Evolutionary conservation across 1,284 basidiomycete genomes (phyloP).

Genomic region (Gomphus bonarii): DNA sequence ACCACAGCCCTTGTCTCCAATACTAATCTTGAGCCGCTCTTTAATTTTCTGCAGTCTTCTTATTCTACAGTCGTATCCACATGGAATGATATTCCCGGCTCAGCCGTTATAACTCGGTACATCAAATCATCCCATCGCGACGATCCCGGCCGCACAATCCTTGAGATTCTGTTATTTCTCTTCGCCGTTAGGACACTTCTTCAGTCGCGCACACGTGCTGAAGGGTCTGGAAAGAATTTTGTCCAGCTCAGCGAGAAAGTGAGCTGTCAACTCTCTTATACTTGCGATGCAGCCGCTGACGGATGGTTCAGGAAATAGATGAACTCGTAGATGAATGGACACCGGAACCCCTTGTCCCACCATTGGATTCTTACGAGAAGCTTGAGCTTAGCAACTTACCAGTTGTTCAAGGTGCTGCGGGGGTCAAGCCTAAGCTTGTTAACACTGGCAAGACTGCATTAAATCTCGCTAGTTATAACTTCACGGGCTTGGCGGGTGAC

Average conservation of each 20-base stretch:
- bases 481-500: slow-evolving; percentile 83
- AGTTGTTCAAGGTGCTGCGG: slow-evolving; percentile 71
- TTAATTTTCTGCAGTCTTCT: slow-evolving; percentile 46
- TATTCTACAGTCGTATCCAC: slow-evolving; percentile 44
- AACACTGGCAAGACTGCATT: slow-evolving; percentile 70
- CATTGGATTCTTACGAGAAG: slow-evolving; percentile 50
- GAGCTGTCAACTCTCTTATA: slow-evolving; percentile 14
- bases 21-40: slow-evolving; percentile 42
- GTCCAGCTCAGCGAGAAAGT: slow-evolving; percentile 89
- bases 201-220: slow-evolving; percentile 82
- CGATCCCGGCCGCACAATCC: slow-evolving; percentile 84
- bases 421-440: slow-evolving; percentile 73
- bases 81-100: slow-evolving; percentile 77
- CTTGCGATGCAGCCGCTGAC: not conserved
- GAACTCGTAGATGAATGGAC: slow-evolving; percentile 95
- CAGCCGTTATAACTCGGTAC: slow-evolving; percentile 83
- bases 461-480: slow-evolving; percentile 91
- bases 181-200: slow-evolving; percentile 87
- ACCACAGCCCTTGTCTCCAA: not conserved
- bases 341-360: slow-evolving; percentile 75
- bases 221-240: slow-evolving; percentile 81
- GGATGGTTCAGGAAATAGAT: slow-evolving; percentile 74
- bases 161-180: slow-evolving; percentile 83
- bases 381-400: slow-evolving; percentile 69
- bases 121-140: slow-evolving; percentile 85